Conservation (phyloP, 495 filamentous ascomycete species). For the Baudoinia panamericana region DNA sequence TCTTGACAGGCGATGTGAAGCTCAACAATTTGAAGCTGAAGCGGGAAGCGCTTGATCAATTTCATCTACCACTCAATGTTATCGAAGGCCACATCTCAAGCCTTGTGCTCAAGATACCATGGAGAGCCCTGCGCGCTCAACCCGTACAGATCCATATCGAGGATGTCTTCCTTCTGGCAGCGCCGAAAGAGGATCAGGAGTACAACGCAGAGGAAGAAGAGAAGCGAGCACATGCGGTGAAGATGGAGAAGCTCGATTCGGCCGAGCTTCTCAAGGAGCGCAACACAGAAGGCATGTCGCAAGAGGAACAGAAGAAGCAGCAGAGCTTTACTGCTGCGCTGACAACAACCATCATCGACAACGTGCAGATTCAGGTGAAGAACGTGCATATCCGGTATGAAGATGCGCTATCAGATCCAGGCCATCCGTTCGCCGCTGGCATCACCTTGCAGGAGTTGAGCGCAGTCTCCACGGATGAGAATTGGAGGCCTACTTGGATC, state of each 20-base stretch:
- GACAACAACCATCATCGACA: constrained; percentile 91
- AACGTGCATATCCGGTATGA: constrained; percentile 97
- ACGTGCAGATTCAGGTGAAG: constrained; percentile 91
- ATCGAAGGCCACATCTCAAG: constrained; percentile 86
- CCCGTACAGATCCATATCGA: constrained; percentile 90
- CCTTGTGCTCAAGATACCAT: constrained; percentile 83
- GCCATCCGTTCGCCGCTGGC: constrained; percentile 87
- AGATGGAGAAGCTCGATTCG: constrained; percentile 95
- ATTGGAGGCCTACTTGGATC: constrained; percentile 91
- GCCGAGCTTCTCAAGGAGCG: constrained; percentile 86
- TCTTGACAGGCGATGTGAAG: constrained; percentile 96
- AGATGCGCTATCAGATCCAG: constrained; percentile 87
- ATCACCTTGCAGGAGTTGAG: constrained; percentile 89
- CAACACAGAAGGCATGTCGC: constrained; percentile 81
- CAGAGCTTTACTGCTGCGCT: constrained; percentile 94
- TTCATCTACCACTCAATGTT: constrained; percentile 90
- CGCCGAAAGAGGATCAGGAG: constrained; percentile 82
- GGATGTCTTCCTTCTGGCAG: constrained; percentile 89
- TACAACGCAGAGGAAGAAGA: constrained; percentile 90
- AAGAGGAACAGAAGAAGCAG: constrained; percentile 86
- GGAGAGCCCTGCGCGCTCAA: constrained; percentile 88
- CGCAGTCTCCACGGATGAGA: constrained; percentile 82
- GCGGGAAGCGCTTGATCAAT: constrained; percentile 87
- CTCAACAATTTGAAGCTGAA: constrained; percentile 82
- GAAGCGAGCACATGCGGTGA: constrained; percentile 64